A percentile compares a stretch with the other conserved stretches of the same genome.
Conservation (phyloP, 345 rosid species). For the Hibiscus tridactylites region DNA sequence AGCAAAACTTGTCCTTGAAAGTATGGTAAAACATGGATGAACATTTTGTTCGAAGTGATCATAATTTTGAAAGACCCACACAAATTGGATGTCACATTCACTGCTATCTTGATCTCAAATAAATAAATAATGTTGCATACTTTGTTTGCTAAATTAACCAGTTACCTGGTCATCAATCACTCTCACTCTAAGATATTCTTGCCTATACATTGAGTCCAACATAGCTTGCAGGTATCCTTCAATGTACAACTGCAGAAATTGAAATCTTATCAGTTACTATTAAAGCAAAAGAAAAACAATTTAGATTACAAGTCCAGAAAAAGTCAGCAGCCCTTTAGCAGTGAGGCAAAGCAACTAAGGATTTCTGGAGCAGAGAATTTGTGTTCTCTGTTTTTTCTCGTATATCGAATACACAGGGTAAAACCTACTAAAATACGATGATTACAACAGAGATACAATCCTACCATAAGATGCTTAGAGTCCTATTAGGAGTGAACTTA, state of each 20-base stretch:
- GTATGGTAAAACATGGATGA: neutral
- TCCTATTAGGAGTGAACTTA: too few relatives aligned
- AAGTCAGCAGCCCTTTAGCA: neutral
- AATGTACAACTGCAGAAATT: slow-evolving; percentile 60
- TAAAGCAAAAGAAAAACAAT: neutral
- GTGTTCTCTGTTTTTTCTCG: too few relatives aligned
- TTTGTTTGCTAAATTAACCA: neutral
- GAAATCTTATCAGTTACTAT: neutral
- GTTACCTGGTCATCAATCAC: slow-evolving; percentile 84
- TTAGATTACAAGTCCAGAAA: neutral
- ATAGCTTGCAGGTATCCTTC: slow-evolving; percentile 97
- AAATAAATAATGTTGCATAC: neutral
- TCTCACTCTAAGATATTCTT: slow-evolving; percentile 89
- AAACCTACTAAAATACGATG: too few relatives aligned
- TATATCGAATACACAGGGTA: too few relatives aligned
- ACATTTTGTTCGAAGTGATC: neutral
- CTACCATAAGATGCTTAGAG: too few relatives aligned
- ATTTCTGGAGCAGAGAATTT: too few relatives aligned
- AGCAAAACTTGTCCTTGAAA: neutral
- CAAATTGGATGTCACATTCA: neutral
- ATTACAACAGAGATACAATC: too few relatives aligned
- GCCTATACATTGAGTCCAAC: slow-evolving; percentile 80
- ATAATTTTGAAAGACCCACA: neutral
- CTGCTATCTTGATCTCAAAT: neutral
- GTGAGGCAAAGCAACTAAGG: neutral